Evolutionary conservation across 2,329 filamentous ascomycete species (phyloP).

Genomic region (Phaeoacremonium minimum): DNA sequence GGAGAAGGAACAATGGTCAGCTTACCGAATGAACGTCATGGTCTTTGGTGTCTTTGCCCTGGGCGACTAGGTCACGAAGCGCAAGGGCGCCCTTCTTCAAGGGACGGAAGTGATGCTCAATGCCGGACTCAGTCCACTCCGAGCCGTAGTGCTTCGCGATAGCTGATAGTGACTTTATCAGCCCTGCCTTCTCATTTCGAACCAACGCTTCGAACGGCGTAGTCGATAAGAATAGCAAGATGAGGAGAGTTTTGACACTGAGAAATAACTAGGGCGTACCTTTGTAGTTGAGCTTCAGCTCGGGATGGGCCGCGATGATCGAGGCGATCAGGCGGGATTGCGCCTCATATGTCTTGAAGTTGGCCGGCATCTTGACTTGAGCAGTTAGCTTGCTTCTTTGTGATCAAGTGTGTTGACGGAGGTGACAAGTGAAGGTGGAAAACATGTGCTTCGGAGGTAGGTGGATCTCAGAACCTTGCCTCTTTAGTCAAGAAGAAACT

Average conservation of each 20-base stretch:
- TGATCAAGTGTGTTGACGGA: slow-evolving; percentile 1
- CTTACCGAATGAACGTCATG: slow-evolving; percentile 20
- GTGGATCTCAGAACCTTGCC: not conserved
- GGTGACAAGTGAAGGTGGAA: not conserved
- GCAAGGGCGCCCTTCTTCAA: slow-evolving; percentile 36
- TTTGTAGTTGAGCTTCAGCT: slow-evolving; percentile 54
- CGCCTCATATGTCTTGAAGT: slow-evolving; percentile 57
- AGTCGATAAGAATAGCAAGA: no score
- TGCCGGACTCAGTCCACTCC: slow-evolving; percentile 39
- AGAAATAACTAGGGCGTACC: slow-evolving; percentile 37
- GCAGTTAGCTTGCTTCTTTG: not conserved
- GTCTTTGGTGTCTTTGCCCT: slow-evolving; percentile 36
- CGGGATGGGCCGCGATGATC: slow-evolving; percentile 52
- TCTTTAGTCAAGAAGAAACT: not conserved
- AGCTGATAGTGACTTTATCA: slow-evolving; percentile 27
- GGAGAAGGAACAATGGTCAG: slow-evolving; percentile 7
- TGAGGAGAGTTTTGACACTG: not conserved
- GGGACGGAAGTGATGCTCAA: slow-evolving; percentile 49
- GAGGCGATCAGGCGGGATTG: slow-evolving; percentile 58
- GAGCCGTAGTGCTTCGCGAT: slow-evolving; percentile 43
- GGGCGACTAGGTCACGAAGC: slow-evolving; percentile 27
- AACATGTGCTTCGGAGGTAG: no score
- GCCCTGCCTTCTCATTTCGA: no score
- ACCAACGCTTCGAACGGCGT: no score
- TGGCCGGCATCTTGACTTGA: slow-evolving; percentile 41